Conservation (phyloP, 306 rosid species). For the Begonia fuchsioides region DNA sequence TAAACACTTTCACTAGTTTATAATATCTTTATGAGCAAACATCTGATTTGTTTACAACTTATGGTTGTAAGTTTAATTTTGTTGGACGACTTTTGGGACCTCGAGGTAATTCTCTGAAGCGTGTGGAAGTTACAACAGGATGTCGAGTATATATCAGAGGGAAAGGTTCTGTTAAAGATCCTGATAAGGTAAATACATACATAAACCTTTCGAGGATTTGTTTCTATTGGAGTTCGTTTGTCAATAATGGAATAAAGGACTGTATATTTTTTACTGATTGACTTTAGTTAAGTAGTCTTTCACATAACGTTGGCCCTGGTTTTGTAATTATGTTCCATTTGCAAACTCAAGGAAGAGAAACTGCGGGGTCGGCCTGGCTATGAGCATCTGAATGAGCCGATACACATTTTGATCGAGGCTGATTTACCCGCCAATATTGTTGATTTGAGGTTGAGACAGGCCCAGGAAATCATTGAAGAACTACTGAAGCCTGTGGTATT, state of each 20-base stretch:
- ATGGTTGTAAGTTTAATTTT: slow-evolving; percentile 64
- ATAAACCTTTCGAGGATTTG: slow-evolving; percentile 6
- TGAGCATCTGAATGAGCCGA: slow-evolving; percentile 87
- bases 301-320: not conserved
- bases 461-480: slow-evolving; percentile 91
- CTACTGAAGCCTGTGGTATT: slow-evolving; percentile 91
- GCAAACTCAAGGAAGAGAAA: slow-evolving; percentile 69
- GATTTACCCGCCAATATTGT: slow-evolving; percentile 79
- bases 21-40: too few species aligned
- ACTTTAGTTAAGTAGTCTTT: too few species aligned
- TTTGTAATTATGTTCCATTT: slow-evolving; percentile 4
- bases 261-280: too few species aligned
- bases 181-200: slow-evolving; percentile 79
- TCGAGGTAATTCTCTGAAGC: slow-evolving; percentile 90
- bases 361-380: slow-evolving; percentile 95
- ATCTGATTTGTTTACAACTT: slow-evolving; percentile 10
- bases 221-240: slow-evolving; percentile 8
- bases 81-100: slow-evolving; percentile 95
- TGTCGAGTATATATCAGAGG: slow-evolving; percentile 94
- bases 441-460: slow-evolving; percentile 85
- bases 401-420: slow-evolving; percentile 85
- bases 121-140: slow-evolving; percentile 95
- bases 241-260: too few species aligned
- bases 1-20: too few species aligned
- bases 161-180: slow-evolving; percentile 86